A percentile compares a stretch with the other conserved stretches of the same genome.
phyloP scores from a whole-genome alignment of 148 eudicot species.

The Cornus controversa region DNA sequence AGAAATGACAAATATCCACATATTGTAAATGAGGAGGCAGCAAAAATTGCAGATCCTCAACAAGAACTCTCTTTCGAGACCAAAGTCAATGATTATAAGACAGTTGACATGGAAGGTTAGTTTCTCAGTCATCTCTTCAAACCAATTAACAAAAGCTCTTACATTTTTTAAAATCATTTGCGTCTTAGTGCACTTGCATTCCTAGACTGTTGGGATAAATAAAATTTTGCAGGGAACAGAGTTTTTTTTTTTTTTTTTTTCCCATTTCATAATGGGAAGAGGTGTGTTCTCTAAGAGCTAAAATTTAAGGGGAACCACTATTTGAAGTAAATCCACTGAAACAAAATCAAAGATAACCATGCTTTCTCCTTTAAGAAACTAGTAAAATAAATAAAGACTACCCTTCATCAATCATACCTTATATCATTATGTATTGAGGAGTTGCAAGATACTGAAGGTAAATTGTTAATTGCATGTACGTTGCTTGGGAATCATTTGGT shows the following conservation, averaged over 20 bases:
- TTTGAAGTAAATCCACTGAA: not conserved
- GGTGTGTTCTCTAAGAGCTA: not conserved
- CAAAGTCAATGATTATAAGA: slow-evolving; percentile 27
- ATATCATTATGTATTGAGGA: not conserved
- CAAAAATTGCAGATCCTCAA: slow-evolving; percentile 19
- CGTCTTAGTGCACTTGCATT: not conserved
- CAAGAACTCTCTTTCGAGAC: slow-evolving; percentile 30
- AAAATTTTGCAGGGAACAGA: too few species aligned
- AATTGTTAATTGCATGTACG: not conserved
- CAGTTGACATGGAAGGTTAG: slow-evolving; percentile 64
- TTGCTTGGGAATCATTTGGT: not conserved
- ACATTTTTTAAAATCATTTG: too few species aligned
- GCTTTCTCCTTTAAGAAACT: not conserved
- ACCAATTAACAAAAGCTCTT: not conserved
- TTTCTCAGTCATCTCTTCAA: not conserved
- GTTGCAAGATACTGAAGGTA: not conserved
- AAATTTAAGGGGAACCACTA: not conserved
- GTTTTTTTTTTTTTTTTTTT: too few species aligned
- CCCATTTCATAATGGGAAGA: not conserved
- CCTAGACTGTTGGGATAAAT: not conserved
- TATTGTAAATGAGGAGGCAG: slow-evolving; percentile 49
- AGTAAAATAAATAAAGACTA: not conserved
- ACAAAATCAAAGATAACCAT: not conserved
- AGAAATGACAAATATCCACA: slow-evolving; percentile 67
- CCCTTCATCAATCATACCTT: not conserved